Evolutionary conservation across 768 basidiomycete species (phyloP), one percentile per base, ranked within the genome.

Genomic region (Erythrobasidium yunnanense): DNA sequence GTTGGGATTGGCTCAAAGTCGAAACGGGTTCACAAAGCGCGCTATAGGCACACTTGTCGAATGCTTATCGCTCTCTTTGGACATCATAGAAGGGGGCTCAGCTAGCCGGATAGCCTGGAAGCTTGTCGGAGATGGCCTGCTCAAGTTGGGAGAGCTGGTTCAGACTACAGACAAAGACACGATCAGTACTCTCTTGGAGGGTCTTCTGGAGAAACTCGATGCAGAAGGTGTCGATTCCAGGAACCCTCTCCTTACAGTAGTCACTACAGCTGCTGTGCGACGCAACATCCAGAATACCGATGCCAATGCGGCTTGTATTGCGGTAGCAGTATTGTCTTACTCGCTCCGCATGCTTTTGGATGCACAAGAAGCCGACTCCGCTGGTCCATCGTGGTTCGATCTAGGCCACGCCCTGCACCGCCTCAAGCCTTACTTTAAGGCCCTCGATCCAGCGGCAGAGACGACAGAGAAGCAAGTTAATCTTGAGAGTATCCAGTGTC

Each of bases 71-170:
- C 78, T 81, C 15, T 80, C 83, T 18, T 71, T 85, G 55, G 73
- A 75, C 42, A 74, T 79, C n/a, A 75, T 87, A 55, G 77, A 80
- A 46, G 77, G 78, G 18, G 81, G 81, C 46, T 74, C 83, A 7
- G 85, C 86, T 0, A 86, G 87, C 18, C 78, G 81, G 3, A 78
- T 88, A 1, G 82, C 82, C 2, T 97, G 92, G 93, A 97, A 97
- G 68, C 49, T 77, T 17, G 79, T 85, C 11, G 87, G 83, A 0
- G 92, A 99, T 74, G 83, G 86, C 2, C 75, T 87, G 2, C 83
- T 84, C 71, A 80, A 82, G 53, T 77, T 96, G 13, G 85, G 86
- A 2, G 76, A 75, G 29, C 51, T 73, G 7, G 34, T 60, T 0
- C 33, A 56, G 0, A 50, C 62, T 0, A 33, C 35, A 8, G 38